Evolutionary conservation across 2,329 filamentous ascomycete genomes (phyloP).

Genomic region (Fusarium agapanthi): DNA sequence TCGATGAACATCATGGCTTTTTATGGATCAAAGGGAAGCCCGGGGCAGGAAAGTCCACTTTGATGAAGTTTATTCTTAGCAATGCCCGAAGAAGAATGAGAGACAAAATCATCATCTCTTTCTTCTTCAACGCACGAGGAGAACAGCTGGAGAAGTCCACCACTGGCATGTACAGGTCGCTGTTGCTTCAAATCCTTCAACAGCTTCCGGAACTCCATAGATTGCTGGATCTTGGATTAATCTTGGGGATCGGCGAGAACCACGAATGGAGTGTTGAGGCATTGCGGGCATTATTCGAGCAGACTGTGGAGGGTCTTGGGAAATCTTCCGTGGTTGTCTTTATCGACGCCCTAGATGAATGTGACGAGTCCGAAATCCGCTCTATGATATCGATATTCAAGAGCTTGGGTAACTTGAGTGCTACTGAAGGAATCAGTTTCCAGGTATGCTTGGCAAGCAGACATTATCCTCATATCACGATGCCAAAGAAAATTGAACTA

Average conservation of each 20-base stretch:
- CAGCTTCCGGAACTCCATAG: slow-evolving; percentile 44
- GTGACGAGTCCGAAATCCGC: slow-evolving; percentile 50
- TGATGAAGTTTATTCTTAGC: slow-evolving; percentile 52
- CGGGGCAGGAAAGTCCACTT: slow-evolving; percentile 55
- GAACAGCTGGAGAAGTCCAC: slow-evolving; percentile 54
- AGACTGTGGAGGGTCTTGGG: neutral
- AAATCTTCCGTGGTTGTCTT: slow-evolving; percentile 1
- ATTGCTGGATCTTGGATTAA: slow-evolving; percentile 38
- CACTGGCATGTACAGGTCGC: slow-evolving; percentile 58
- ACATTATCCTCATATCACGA: slow-evolving; percentile 55
- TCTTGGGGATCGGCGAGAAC: neutral
- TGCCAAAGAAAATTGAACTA: slow-evolving; percentile 40
- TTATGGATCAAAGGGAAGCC: slow-evolving; percentile 59
- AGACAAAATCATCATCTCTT: slow-evolving; percentile 46
- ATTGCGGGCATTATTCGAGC: neutral
- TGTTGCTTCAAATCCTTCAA: slow-evolving; percentile 57
- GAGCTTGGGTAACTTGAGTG: slow-evolving; percentile 43
- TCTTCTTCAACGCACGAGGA: slow-evolving; percentile 62
- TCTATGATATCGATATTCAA: slow-evolving; percentile 55
- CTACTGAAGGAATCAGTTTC: slow-evolving; percentile 28
- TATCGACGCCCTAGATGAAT: slow-evolving; percentile 59
- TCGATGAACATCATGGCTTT: slow-evolving; percentile 43
- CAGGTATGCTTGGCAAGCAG: slow-evolving; percentile 56
- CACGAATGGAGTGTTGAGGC: neutral
- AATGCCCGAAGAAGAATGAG: slow-evolving; percentile 4